A percentile compares a stretch with the other conserved stretches of the same genome.
phyloP scores from a whole-genome alignment of 768 basidiomycete species.

The Suillus lakei region DNA sequence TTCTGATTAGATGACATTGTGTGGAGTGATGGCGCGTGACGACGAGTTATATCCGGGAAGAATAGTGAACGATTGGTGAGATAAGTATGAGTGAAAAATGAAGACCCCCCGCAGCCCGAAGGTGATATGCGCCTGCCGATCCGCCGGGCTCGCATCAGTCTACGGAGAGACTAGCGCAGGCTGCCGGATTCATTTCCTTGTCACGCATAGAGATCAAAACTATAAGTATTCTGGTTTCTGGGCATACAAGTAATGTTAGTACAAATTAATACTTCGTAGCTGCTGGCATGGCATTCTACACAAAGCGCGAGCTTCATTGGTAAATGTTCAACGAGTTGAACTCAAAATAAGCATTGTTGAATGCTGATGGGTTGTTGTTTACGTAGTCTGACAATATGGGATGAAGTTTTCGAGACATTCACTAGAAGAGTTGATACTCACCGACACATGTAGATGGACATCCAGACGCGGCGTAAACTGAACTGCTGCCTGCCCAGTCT shows the following conservation, averaged over 20 bases:
- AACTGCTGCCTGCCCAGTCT: slow-evolving; percentile 32
- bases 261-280: neutral
- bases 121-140: neutral
- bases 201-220: neutral
- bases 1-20: neutral
- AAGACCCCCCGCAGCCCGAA: neutral
- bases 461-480: slow-evolving; percentile 21
- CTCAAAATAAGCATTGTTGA: slow-evolving; percentile 45
- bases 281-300: neutral
- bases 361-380: slow-evolving; percentile 34
- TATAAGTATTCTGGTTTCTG: neutral
- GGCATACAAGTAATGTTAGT: neutral
- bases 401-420: neutral
- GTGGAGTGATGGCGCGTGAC: neutral
- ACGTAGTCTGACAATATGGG: slow-evolving; percentile 33
- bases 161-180: neutral
- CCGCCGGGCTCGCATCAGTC: neutral
- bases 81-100: neutral
- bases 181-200: neutral
- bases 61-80: too few relatives aligned
- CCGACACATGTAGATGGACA: slow-evolving; percentile 34
- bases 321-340: slow-evolving; percentile 44
- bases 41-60: neutral
- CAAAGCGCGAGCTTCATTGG: slow-evolving; percentile 17
- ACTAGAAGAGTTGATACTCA: slow-evolving; percentile 14